Percentiles rank a stretch among this genome's conserved stretches.
These are phyloP conservation scores for Pisolithus orientalis DNA, from an alignment of 768 basidiomycete genomes.

Conservation along the genomic window DNA sequence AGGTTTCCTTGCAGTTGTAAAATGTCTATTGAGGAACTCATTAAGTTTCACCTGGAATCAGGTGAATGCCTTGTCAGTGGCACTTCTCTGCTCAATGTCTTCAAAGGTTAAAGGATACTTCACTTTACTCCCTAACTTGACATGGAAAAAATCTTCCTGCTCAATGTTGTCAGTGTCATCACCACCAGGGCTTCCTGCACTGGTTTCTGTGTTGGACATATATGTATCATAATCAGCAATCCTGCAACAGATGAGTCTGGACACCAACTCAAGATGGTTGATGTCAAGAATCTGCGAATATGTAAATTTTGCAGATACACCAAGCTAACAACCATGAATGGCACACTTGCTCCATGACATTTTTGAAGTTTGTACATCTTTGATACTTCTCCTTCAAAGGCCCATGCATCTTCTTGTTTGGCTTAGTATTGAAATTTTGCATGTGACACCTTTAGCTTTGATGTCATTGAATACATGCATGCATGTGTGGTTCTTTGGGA, in stretches of 20 bases:
- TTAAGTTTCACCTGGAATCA: not conserved
- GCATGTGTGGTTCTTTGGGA: constrained; percentile 28
- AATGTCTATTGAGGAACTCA: not conserved
- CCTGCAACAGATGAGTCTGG: not conserved
- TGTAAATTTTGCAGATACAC: not conserved
- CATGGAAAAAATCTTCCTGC: not conserved
- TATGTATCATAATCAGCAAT: not conserved
- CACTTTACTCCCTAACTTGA: not conserved
- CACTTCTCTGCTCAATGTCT: not conserved
- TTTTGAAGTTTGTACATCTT: constrained; percentile 27
- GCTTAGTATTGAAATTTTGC: constrained; percentile 25
- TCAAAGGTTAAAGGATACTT: not conserved
- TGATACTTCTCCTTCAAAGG: constrained; percentile 21
- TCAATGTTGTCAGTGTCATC: not conserved
- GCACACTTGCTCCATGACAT: constrained; percentile 26
- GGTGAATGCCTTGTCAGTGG: not conserved
- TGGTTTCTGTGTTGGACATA: not conserved
- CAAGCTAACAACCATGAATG: not conserved
- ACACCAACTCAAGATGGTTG: not conserved
- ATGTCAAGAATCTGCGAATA: not conserved
- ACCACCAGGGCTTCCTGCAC: not conserved
- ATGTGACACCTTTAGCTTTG: constrained; percentile 24
- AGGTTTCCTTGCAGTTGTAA: not conserved
- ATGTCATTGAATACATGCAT: constrained; percentile 30
- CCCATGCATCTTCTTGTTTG: constrained; percentile 25